Evolutionary conservation across 1,284 basidiomycete genomes (phyloP), one percentile per base, ranked within the genome.

Genomic region (Ceraceosorus guamensis): DNA sequence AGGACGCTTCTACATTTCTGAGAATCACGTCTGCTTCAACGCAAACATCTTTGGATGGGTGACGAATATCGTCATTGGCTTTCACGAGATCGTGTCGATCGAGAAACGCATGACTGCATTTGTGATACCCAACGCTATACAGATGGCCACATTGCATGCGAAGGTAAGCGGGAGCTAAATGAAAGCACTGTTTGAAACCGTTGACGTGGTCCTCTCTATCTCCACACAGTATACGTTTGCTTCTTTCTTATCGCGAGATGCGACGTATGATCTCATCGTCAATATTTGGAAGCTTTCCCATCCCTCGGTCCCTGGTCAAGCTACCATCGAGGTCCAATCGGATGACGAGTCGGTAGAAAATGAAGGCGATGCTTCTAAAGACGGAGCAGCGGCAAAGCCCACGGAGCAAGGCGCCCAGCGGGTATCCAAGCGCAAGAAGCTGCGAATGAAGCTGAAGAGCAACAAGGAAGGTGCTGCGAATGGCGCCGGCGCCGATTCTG

Each of bases 1-100:
- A 80, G 93, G 93, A 3, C 83, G 93, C 3, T 77, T 98, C 52
- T 98, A 98, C 78, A 89, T 98, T 30, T 97, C 92, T 1, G 95
- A 98, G 78, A 93, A 97, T 77, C 92, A 97, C 75, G 83, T 97
- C 14, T 96, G 90, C 79, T 98, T 98, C 80, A 89, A 98, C 72
- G 92, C 95, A 24, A 98, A 96, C 76, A 96, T 99, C 53, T 95
- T 98, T 77, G 93, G 93, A 47, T 98, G 93, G 93, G 87, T 96
- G 56, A 97, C 92, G 16, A 87, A 95, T 73, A 82, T 96, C 61
- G 86, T 87, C 44, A 85, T 98, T 57, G 88, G 93, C 3, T 95
- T 97, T 65, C 84, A 86, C 70, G 91, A 97, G 66, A 87, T 98
- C 56, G 86, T 83, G 37, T 81, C 84, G 11, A 84, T 99, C 47